Evolutionary conservation across 805 yeast genomes (phyloP).

Genomic region (Cyberlindnera meyerae): DNA sequence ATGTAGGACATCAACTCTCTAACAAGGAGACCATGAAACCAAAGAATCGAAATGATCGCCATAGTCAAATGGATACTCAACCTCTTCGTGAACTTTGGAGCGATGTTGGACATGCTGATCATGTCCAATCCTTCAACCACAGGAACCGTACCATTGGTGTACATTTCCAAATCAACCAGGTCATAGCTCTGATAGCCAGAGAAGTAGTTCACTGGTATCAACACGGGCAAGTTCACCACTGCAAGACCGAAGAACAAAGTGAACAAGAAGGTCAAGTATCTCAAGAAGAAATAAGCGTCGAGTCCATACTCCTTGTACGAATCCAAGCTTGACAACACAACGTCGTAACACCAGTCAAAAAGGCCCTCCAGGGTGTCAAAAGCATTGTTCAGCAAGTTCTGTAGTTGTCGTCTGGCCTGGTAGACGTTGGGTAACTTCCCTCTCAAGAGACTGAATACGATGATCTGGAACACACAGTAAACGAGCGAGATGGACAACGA

Average conservation of each 20-base stretch:
- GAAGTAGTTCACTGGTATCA: constrained; percentile 57
- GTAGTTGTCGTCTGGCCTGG: constrained; percentile 47
- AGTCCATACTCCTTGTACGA: constrained; percentile 52
- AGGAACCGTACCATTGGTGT: constrained; percentile 23
- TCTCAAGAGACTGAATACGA: constrained; percentile 36
- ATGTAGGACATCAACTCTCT: constrained; percentile 52
- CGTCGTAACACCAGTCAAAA: constrained; percentile 53
- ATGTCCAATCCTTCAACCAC: constrained; percentile 51
- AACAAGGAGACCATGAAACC: constrained; percentile 52
- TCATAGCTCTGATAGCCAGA: constrained; percentile 27
- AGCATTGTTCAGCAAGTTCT: neutral
- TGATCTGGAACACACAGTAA: constrained; percentile 49
- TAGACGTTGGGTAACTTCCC: constrained; percentile 38
- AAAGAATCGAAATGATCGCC: constrained; percentile 46
- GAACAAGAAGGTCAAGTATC: constrained; percentile 52
- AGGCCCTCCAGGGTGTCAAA: constrained; percentile 28
- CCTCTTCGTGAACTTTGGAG: constrained; percentile 43
- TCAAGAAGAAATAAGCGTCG: constrained; percentile 69
- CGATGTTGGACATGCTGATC: constrained; percentile 67
- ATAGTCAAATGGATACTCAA: constrained; percentile 61
- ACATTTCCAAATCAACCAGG: constrained; percentile 13
- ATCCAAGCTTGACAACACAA: constrained; percentile 35
- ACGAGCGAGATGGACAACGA: constrained; percentile 51
- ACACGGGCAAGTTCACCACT: constrained; percentile 47
- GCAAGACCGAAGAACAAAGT: constrained; percentile 50